Evolutionary conservation across 805 yeast species (phyloP), one percentile per base, ranked within the genome.

Genomic region (Candida ipomoeae): DNA sequence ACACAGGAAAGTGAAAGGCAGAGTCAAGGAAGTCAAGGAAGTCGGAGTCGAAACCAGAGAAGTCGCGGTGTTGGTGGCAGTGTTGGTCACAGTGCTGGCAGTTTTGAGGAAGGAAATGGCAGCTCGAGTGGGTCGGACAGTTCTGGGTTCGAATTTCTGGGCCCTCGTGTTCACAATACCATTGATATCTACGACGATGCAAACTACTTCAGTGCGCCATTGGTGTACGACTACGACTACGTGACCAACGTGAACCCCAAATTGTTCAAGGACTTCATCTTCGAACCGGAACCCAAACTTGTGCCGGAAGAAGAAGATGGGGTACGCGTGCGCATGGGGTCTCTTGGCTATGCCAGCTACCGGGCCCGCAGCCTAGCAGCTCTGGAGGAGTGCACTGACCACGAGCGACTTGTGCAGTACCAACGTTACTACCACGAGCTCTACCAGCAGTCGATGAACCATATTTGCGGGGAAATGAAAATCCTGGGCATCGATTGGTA

Each of bases 391-490:
- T 47, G 48, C 37, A 32, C 31, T 3, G 43, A 37, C 21, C 37
- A 38, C 10, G 43, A 15, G 37, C 41, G 37, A 18, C 29, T 48
- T 13, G 51, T 29, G 40, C 60, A 20, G 18, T 38, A 44, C 31
- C 48, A 41, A 17, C 47, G 55, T 26, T 55, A 51, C 18, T 61
- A 56, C 43, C 62, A 62, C n/a, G 68, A 66, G 45, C 57, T 63
- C 46, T 68, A 65, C 56, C 66, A 63, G 53, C 69, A 61, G 46
- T 50, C 69, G 0, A 51, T 60, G 21, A 70, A 67, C 50, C 73
- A 70, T 50, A 62, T 69, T 15, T 65, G 69, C 47, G 78, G 78
- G 10, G 78, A 74, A 55, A 70, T 73, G 74, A 73, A 71, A 51
- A 59, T 74, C 32, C 60, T 68, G 7, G 78, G 78, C 5, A 51